Percentiles rank a stretch among this genome's conserved stretches.
Conservation (phyloP, 768 basidiomycete species). For the Amyloporia xantha region DNA sequence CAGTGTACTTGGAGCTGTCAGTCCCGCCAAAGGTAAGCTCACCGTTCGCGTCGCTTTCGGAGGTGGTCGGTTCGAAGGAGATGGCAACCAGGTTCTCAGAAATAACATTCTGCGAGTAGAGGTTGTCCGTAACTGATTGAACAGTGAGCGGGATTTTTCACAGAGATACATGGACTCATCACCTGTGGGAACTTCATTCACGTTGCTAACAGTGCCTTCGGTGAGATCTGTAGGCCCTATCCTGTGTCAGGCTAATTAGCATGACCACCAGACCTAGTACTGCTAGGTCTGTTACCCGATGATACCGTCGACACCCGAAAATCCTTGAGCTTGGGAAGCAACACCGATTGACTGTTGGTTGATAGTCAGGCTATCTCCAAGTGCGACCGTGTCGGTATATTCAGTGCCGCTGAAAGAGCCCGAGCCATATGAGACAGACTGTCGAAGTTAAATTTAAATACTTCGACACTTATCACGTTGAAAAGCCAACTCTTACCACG, state of each 20-base stretch:
- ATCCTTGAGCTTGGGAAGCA: slow-evolving; percentile 37
- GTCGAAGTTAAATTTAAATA: background rate
- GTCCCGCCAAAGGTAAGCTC: slow-evolving; percentile 32
- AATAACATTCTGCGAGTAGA: slow-evolving; percentile 24
- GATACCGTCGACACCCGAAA: slow-evolving; percentile 52
- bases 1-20: slow-evolving; percentile 27
- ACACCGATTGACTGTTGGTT: slow-evolving; percentile 58
- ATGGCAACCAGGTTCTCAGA: slow-evolving; percentile 21
- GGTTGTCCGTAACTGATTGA: slow-evolving; percentile 38
- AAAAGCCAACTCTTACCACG: slow-evolving; percentile 35
- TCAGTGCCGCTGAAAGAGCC: slow-evolving; percentile 36
- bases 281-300: slow-evolving; percentile 38
- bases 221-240: background rate
- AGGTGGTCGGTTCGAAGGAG: slow-evolving; percentile 29
- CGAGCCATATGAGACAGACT: slow-evolving; percentile 55
- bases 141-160: background rate
- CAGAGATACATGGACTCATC: no score
- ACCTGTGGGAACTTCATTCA: background rate
- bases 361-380: slow-evolving; percentile 44
- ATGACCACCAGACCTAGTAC: no score
- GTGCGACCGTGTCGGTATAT: slow-evolving; percentile 45
- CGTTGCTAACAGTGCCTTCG: background rate
- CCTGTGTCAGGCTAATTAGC: background rate
- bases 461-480: background rate
- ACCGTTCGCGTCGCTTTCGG: slow-evolving; percentile 23